A percentile compares a stretch with the other conserved stretches of the same genome.
Evolutionary conservation across 129 eudicot genomes (phyloP).

Genomic region (Flaveria sonorensis): DNA sequence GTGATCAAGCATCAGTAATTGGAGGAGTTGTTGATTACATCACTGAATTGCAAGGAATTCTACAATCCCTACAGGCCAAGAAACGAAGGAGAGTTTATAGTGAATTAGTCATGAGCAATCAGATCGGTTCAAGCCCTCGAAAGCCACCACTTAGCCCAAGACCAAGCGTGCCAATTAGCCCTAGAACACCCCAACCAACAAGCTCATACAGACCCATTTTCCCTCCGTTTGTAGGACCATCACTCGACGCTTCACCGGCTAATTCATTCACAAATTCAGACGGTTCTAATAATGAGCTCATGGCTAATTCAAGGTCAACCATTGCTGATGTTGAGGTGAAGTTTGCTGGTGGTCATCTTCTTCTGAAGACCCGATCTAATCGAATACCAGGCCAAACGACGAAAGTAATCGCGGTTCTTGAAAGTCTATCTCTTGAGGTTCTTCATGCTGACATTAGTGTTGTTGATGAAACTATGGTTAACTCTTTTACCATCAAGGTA

Average conservation of each 20-base stretch:
- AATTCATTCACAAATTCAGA: constrained; percentile 42
- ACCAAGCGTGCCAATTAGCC: constrained; percentile 66
- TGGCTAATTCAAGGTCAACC: constrained; percentile 66
- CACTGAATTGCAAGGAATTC: constrained; percentile 73
- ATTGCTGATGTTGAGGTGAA: constrained; percentile 91
- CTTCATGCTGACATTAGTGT: constrained; percentile 61
- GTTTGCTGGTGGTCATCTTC: constrained; percentile 65
- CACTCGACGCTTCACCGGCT: constrained; percentile 36
- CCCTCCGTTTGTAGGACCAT: constrained; percentile 30
- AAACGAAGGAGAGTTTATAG: constrained; percentile 70
- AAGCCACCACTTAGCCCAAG: constrained; percentile 78
- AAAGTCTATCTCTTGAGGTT: constrained; percentile 77
- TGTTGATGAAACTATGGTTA: constrained; percentile 67
- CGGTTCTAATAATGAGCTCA: constrained; percentile 52
- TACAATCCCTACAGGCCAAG: constrained; percentile 78
- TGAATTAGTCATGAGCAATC: constrained; percentile 62
- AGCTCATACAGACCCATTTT: constrained; percentile 51
- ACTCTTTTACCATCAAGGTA: constrained; percentile 91
- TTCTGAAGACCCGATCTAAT: constrained; percentile 62
- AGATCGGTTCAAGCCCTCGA: constrained; percentile 63
- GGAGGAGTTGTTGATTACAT: constrained; percentile 93
- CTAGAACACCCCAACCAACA: constrained; percentile 74
- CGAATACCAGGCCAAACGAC: constrained; percentile 66
- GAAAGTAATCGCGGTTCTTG: constrained; percentile 56
- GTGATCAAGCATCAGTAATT: constrained; percentile 95